Conservation (phyloP, 345 rosid genomes). For the Salix koriyanagi region DNA sequence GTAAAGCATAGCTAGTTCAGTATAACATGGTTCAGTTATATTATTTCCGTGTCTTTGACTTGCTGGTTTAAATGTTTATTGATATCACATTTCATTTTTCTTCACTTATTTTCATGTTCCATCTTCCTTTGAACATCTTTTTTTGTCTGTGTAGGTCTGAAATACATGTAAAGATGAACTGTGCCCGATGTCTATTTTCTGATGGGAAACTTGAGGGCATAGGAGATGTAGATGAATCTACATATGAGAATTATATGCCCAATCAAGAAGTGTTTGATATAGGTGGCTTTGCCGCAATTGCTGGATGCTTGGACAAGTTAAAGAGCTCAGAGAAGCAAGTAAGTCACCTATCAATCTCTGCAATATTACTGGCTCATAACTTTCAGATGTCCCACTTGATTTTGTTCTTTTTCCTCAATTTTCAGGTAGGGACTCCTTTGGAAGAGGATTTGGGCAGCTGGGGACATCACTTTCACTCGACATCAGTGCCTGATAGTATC, state of each 20-base stretch:
- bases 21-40: not conserved
- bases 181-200: conserved; percentile 52
- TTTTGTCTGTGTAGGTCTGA: conserved; percentile 57
- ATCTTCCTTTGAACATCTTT: not conserved
- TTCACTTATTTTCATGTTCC: not conserved
- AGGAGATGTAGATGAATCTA: conserved; percentile 29
- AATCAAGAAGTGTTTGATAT: conserved; percentile 46
- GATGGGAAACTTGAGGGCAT: conserved; percentile 26
- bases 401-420: conserved; percentile 12
- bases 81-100: not conserved
- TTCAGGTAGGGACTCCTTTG: conserved; percentile 78
- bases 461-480: conserved; percentile 81
- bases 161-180: conserved; percentile 83
- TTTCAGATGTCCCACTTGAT: conserved; percentile 3
- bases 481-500: conserved; percentile 72
- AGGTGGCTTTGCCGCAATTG: conserved; percentile 79
- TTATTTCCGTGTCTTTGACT: not conserved
- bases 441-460: conserved; percentile 88
- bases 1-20: not conserved
- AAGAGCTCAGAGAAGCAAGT: conserved; percentile 90
- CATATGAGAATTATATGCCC: conserved; percentile 17
- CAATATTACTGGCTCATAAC: not conserved
- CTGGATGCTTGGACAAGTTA: conserved; percentile 63
- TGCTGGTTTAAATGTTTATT: not conserved
- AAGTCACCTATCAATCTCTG: conserved; percentile 1